Base-by-base conservation (phyloP, 495 filamentous ascomycete species). In the Mycothermus thermophilus region DNA sequence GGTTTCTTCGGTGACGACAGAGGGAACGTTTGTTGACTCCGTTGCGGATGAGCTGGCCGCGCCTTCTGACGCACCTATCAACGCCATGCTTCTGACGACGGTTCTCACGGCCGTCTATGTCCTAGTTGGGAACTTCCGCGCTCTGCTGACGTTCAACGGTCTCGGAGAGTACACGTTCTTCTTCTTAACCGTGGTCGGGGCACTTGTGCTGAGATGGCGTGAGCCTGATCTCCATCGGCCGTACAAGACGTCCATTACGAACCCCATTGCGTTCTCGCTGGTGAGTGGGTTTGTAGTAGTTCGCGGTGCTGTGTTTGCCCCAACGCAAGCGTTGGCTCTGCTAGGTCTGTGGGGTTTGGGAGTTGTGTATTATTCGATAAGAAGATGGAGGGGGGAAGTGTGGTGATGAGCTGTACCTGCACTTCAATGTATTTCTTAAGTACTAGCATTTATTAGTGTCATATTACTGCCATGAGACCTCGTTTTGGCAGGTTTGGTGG, bases 81-180 rank as follows among this genome's bases (percentile, higher is more conserved):
- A 75, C 37, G 67, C 70, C 3, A 52, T 74, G 23, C 41, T 68
- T 11, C 55, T 73, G 1, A 62, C 62, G 6, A 53, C 58, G 0
- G 34, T 62, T 12, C 58, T 74, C 8, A 59, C 69, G 2, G 45
- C 61, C 0, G 23, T 71, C 6, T 75, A 74, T 43, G 72, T 74
- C 23, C 48, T 72, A 12, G 46, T 73, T 3, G 71, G 70, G 2
- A 74, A 55, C 42, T 73, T 75, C 56, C 60, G 68, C 4, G 60
- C 62, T 1, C 54, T 75, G 2, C 44, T 75, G 6, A 74, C 67
- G 3, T 69, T 73, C 47, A 70, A 69, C 40, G 70, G 71, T 0
- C 48, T 74, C 3, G 67, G 60, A 8, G 71, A 73, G 44, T 74
- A 69, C 38, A 55, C 63, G 0, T 72, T 75, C 49, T 75, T 73